Evolutionary conservation across 2,329 filamentous ascomycete genomes (phyloP).

Genomic region (Colletotrichum chlorophyti): DNA sequence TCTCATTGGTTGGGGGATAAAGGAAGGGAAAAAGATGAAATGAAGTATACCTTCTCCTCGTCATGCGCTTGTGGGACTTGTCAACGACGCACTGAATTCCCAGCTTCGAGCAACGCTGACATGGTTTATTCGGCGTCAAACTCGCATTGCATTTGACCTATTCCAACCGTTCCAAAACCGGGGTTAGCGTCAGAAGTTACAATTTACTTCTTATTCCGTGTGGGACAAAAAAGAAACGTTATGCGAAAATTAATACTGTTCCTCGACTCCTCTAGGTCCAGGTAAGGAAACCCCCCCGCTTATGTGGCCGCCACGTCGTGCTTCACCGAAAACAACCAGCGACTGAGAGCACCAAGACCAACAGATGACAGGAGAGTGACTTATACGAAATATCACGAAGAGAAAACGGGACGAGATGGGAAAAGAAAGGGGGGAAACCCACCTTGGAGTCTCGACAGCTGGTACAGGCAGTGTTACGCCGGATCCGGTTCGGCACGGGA

Average conservation of each 20-base stretch:
- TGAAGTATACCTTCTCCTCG: slow-evolving; percentile 47
- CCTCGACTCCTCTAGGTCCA: too few species aligned
- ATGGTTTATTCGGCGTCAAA: slow-evolving; percentile 45
- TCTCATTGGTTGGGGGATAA: background rate
- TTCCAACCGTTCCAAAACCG: background rate
- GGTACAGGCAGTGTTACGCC: slow-evolving; percentile 40
- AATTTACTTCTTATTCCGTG: background rate
- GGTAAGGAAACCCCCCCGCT: too few species aligned
- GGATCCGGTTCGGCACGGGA: slow-evolving; percentile 34
- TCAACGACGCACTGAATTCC: slow-evolving; percentile 52
- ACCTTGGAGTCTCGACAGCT: slow-evolving; percentile 45
- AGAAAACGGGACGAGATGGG: background rate
- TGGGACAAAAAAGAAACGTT: background rate
- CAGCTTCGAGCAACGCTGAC: slow-evolving; percentile 53
- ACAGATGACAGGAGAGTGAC: background rate
- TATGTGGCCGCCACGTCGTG: too few species aligned
- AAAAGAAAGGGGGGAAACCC: slow-evolving; percentile 24
- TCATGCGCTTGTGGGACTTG: slow-evolving; percentile 54
- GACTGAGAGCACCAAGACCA: background rate
- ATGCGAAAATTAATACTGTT: too few species aligned
- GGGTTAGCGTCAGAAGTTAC: slow-evolving; percentile 1
- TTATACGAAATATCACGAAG: background rate
- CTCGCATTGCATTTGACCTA: slow-evolving; percentile 54
- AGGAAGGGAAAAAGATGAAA: background rate
- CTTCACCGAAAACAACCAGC: background rate